These are phyloP conservation scores for Toxoplasma gondii DNA, from an alignment of 169 alveolate species.

Conservation along the genomic window DNA sequence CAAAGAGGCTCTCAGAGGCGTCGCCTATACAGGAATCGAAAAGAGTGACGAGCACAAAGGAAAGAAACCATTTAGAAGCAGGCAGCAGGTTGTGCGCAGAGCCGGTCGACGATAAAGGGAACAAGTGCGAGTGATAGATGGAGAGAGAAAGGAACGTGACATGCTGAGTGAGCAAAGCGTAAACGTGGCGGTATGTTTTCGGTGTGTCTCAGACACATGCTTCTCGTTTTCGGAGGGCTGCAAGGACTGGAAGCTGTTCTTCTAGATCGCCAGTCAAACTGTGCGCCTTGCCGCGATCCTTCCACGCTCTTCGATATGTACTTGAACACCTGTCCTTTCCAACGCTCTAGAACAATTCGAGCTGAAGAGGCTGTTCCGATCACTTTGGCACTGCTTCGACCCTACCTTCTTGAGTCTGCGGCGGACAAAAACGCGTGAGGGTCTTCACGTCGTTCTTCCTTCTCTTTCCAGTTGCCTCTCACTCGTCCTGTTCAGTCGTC, in stretches of 20 bases:
- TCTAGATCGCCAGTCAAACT: constrained; percentile 71
- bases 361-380: constrained; percentile 96
- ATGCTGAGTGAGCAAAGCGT: too few species aligned
- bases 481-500: too few species aligned
- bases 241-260: constrained; percentile 90
- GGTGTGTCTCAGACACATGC: constrained; percentile 77
- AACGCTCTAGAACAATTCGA: constrained; percentile 94
- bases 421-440: background rate
- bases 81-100: too few species aligned
- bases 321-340: constrained; percentile 91
- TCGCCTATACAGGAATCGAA: too few species aligned
- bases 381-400: constrained; percentile 72
- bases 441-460: background rate
- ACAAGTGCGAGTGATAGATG: too few species aligned
- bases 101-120: too few species aligned
- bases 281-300: constrained; percentile 6
- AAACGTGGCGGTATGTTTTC: too few species aligned
- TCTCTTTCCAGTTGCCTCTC: background rate
- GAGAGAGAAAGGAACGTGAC: too few species aligned
- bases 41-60: too few species aligned
- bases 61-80: too few species aligned
- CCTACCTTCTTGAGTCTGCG: background rate
- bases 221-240: constrained; percentile 92
- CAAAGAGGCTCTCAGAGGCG: too few species aligned
- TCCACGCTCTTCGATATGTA: constrained; percentile 82